Evolutionary conservation across 352 stramenopile genomes (phyloP), one percentile per base, ranked within the genome.

Genomic region (Phytophthora fragariaefolia): DNA sequence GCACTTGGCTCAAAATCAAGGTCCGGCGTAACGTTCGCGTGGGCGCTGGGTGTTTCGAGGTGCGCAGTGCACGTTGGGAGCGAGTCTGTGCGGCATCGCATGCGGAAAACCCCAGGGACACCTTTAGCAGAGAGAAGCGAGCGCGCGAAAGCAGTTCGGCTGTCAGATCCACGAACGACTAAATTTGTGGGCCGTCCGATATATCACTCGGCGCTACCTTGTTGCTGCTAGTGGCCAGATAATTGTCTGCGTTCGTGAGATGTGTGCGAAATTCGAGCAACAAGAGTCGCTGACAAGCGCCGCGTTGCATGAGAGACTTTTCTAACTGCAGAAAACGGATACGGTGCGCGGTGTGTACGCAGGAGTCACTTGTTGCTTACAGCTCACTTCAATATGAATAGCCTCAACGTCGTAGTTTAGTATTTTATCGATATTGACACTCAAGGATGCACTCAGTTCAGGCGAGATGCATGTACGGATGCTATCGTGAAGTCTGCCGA

Each of bases 121-220:
- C 18, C 7, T 54, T 3, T 26, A 40, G 24, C 45, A 45, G 42
- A 59, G 40, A 59, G 42, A 56, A 55, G 23, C 17, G 36, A 23
- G 38, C 30, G 46, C 43, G 28, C 28, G 28, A 34, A 34, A 34
- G 28, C 28, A 34, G 28, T 52, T 55, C 51, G 58, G 36, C 36
- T 59, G 46, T 59, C 40, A 26, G 22, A 40, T 27, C 65, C 50
- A 43, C 34, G 58, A 62, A 45, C n/a, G 58, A 73, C 58, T 67
- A 73, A 70, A 70, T 62, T 65, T 60, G 63, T 69, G 53, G 68
- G 36, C 46, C 32, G 40, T 64, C 54, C 56, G 45, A 67, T 60
- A 65, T 63, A 63, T 69, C 36, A 56, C 52, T 66, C 38, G 13
- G 22, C 24, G 63, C 50, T 54, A 58, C 51, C 27, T 58, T 63